Conservation (phyloP, 768 basidiomycete species). For the Mycena haematopus region DNA sequence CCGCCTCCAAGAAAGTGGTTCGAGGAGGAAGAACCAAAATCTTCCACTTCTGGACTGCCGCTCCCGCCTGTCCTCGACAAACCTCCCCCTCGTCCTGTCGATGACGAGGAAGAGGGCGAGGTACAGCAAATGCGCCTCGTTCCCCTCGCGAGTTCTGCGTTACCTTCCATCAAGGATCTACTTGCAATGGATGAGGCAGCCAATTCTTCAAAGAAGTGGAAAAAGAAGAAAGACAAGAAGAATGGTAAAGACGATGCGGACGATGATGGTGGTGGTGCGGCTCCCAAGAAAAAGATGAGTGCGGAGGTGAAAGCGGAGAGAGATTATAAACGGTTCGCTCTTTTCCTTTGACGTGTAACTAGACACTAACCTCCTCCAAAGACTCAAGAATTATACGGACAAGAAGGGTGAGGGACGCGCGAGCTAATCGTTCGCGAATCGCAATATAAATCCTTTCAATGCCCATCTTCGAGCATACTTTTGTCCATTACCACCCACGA, state of each 20-base stretch:
- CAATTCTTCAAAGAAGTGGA: slow-evolving; percentile 69
- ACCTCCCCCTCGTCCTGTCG: slow-evolving; percentile 21
- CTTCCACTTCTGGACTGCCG: slow-evolving; percentile 21
- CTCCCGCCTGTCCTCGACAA: slow-evolving; percentile 17
- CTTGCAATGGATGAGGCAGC: slow-evolving; percentile 78
- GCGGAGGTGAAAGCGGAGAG: slow-evolving; percentile 57
- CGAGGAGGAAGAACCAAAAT: slow-evolving; percentile 43
- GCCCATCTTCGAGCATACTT: neutral
- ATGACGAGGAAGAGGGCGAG: slow-evolving; percentile 40
- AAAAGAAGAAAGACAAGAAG: slow-evolving; percentile 79
- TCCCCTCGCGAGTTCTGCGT: slow-evolving; percentile 78
- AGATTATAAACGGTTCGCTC: slow-evolving; percentile 61
- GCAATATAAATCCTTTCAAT: neutral
- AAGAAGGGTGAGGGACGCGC: slow-evolving; percentile 36
- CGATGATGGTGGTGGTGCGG: slow-evolving; percentile 40
- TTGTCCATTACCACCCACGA: too few species aligned
- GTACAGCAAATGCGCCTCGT: slow-evolving; percentile 62
- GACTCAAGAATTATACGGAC: slow-evolving; percentile 51
- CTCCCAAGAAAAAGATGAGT: slow-evolving; percentile 41
- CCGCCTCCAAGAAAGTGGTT: slow-evolving; percentile 51
- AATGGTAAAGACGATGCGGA: slow-evolving; percentile 52
- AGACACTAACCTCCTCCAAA: slow-evolving; percentile 22
- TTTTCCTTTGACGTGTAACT: neutral
- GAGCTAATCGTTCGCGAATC: neutral
- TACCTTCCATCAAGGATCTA: slow-evolving; percentile 85